Evolutionary conservation across 1,139 yeast genomes (phyloP), one percentile per base, ranked within the genome.

Genomic region (Pneumocystis wakefieldiae): DNA sequence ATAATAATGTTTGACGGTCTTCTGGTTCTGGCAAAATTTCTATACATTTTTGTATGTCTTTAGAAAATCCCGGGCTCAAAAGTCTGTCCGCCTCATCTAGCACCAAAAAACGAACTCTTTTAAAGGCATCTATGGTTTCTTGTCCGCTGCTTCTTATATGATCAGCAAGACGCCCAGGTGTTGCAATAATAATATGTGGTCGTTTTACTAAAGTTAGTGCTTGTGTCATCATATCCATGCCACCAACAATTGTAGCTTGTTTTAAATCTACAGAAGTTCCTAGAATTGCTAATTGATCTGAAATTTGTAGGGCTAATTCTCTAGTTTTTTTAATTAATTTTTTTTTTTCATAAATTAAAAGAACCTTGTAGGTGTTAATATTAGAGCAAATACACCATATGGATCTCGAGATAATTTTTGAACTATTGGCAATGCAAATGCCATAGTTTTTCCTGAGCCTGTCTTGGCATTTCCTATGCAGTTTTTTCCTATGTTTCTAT

Each of bases 381-480:
- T 80, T 3, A 92, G 76, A 5, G 97, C 98, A 75, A 80, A 94
- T 61, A 92, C 86, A 1, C 97, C 99, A 73, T 81, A 81, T 0
- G 98, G 98, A 71, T 94, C 98, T 69, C 84, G 86, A 0, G 97
- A 87, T 97, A 98, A 92, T 70, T 85, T 81, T 0, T 95, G 84
- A 64, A 92, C 77, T 90, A 92, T 92, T 1, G 98, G 98, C 32
- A 91, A 94, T 0, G 95, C 97, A 79, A 92, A 92, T 0, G 98
- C 96, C 41, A 94, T 85, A 2, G 99, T 92, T 73, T 92, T 92
- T 81, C 99, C 99, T 39, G 95, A 86, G 76, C 99, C 99, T 0
- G 99, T 92, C 74, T 87, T 87, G 59, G 99, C 98, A 53, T 98
- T 98, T 62, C 98, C 99, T 62, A 92, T 92, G 73, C 97, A 91